Conservation (phyloP, 371 early-diverging fungal species). For the Syncephalastrum monosporum region DNA sequence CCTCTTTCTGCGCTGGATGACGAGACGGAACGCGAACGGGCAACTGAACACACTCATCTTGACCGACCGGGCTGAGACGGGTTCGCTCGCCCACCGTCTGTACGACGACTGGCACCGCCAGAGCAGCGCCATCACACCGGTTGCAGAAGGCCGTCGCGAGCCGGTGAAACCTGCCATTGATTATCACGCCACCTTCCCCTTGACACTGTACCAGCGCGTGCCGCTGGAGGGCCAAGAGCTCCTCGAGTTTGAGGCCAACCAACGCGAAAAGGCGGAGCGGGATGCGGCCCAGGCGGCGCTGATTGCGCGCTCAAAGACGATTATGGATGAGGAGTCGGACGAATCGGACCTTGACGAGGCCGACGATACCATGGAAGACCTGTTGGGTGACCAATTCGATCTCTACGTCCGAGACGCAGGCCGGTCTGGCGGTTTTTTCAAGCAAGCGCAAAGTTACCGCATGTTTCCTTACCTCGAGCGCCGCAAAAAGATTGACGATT, state of each 20-base stretch:
- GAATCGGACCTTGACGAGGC: constrained; percentile 64
- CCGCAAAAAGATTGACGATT: constrained; percentile 85
- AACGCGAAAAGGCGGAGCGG: constrained; percentile 64
- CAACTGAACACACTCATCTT: constrained; percentile 69
- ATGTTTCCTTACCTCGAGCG: constrained; percentile 91
- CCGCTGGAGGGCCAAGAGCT: constrained; percentile 90
- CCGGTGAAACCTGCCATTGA: constrained; percentile 49
- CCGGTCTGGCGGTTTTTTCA: constrained; percentile 73
- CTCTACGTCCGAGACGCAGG: constrained; percentile 76
- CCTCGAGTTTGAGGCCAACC: constrained; percentile 57
- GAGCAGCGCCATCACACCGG: constrained; percentile 11
- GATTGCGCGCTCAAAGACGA: constrained; percentile 61
- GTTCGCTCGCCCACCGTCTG: constrained; percentile 68
- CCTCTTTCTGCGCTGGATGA: constrained; percentile 74
- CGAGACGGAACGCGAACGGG: not conserved
- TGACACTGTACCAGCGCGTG: constrained; percentile 56
- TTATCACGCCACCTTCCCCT: constrained; percentile 41
- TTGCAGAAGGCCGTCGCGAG: constrained; percentile 13
- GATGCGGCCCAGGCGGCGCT: constrained; percentile 77
- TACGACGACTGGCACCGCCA: constrained; percentile 68
- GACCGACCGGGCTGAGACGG: constrained; percentile 74
- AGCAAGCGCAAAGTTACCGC: constrained; percentile 76
- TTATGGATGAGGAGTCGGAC: constrained; percentile 74
- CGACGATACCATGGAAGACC: constrained; percentile 57
- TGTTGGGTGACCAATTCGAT: constrained; percentile 66